phyloP scores from a whole-genome alignment of 768 basidiomycete genomes.

The Tubosaeta brunneosetosa region DNA sequence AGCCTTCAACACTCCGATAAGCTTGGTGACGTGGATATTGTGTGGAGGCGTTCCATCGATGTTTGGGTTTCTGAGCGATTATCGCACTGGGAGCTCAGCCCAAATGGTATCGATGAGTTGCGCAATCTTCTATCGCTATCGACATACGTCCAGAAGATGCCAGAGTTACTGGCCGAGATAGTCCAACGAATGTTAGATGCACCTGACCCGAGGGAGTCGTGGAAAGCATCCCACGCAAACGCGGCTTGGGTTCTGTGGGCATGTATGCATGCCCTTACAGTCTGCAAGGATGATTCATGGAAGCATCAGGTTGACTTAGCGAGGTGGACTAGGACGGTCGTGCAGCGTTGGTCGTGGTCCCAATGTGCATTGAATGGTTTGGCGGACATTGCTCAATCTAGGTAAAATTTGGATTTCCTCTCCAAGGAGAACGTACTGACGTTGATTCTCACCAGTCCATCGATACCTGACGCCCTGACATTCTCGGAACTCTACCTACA shows the following conservation, averaged over 20 bases:
- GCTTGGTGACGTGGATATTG: conserved; percentile 52
- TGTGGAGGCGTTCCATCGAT: conserved; percentile 55
- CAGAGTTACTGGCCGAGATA: conserved; percentile 41
- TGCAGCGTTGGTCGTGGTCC: conserved; percentile 56
- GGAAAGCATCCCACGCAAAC: conserved; percentile 35
- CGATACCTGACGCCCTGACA: conserved; percentile 25
- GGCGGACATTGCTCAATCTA: conserved; percentile 41
- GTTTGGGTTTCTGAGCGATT: conserved; percentile 44
- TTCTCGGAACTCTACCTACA: conserved; percentile 49
- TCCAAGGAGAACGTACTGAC: background rate
- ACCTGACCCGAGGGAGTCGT: conserved; percentile 27
- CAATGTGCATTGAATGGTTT: conserved; percentile 52
- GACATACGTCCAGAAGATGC: conserved; percentile 43
- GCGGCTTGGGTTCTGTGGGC: conserved; percentile 54
- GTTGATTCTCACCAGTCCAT: conserved; percentile 8
- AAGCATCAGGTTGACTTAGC: conserved; percentile 40
- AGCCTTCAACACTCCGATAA: conserved; percentile 44
- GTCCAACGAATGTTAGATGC: conserved; percentile 38
- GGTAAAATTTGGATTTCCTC: conserved; percentile 31
- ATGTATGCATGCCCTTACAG: conserved; percentile 49
- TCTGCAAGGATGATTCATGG: conserved; percentile 44
- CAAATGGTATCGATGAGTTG: conserved; percentile 47
- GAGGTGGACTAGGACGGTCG: conserved; percentile 43
- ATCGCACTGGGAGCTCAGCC: conserved; percentile 34
- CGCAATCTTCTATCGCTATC: conserved; percentile 52